Evolutionary conservation across 2,329 filamentous ascomycete species (phyloP).

Genomic region (Trichoderma guizhouense): DNA sequence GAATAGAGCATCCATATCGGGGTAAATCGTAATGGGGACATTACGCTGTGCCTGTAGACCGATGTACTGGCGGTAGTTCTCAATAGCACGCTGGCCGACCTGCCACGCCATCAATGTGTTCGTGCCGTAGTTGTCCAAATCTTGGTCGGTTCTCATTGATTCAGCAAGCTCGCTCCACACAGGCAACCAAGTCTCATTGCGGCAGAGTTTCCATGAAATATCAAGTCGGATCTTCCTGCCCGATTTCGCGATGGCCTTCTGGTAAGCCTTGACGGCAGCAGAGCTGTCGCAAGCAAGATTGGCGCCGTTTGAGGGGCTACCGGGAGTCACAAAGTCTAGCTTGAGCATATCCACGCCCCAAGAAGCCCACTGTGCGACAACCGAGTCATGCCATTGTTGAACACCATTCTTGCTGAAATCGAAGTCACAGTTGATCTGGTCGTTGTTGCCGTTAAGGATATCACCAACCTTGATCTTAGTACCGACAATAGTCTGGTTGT

Average conservation of each 20-base stretch:
- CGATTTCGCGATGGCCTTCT: conserved; percentile 5
- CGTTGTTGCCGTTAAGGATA: not conserved
- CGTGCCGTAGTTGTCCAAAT: conserved; percentile 16
- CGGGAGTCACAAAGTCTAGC: conserved; percentile 17
- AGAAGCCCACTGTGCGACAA: conserved; percentile 14
- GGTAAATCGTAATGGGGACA: conserved; percentile 17
- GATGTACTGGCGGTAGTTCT: conserved; percentile 18
- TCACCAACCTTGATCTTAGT: conserved; percentile 9
- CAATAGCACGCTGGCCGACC: conserved; percentile 16
- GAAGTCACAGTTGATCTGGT: conserved; percentile 15
- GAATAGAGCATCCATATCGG: conserved; percentile 17
- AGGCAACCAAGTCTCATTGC: conserved; percentile 17
- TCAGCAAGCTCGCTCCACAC: conserved; percentile 15
- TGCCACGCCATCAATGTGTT: conserved; percentile 14
- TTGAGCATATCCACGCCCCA: conserved; percentile 19
- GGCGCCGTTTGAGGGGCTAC: conserved; percentile 11
- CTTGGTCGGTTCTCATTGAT: conserved; percentile 14
- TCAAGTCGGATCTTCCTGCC: conserved; percentile 15
- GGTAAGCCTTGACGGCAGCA: conserved; percentile 4
- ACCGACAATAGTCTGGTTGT: conserved; percentile 15
- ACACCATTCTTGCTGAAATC: conserved; percentile 14
- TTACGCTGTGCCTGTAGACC: conserved; percentile 16
- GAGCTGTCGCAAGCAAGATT: conserved; percentile 12
- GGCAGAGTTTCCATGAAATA: conserved; percentile 18
- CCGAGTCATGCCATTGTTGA: conserved; percentile 16